Evolutionary conservation across 257 asterid genomes (phyloP), one percentile per base, ranked within the genome.

Genomic region (Fraxinus anomala): DNA sequence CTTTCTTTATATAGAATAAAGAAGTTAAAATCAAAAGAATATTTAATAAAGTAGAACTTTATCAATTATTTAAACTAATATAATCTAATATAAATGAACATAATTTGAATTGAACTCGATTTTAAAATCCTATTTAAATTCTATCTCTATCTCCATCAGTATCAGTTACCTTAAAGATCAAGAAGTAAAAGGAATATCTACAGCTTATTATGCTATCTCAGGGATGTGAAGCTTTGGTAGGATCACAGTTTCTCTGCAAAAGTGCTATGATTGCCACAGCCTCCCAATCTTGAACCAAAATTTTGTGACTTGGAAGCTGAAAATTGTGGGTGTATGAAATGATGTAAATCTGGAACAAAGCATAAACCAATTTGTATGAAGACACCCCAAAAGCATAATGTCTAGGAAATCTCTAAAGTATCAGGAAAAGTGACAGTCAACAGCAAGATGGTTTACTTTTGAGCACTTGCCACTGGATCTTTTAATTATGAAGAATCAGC

Each of bases 301-400:
- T 73, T 68, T 44, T 33, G 75, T 59, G 77, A 82, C 70, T 36
- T 39, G 68, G 77, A 77, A 71, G 78, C 40, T 68, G 31, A 80
- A 76, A 73, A 40, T 10, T 33, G 24, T 59, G 68, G 31, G 56
- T 37, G 39, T 67, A 54, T 67, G 73, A 81, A 85, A 73, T 19
- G 10, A 74, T 70, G 30, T 24, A 79, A 73, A 54, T 37, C 69
- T 77, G 72, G 49, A 70, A 76, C 51, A 73, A 66, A 70, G 66
- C 79, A 42, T 40, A 42, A 87, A 94, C 98, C 98, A 79, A 94
- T 92, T 21, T 97, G 96, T 82, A 94, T 94, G 80, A 92, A 94
- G 24, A 97, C 98, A 75, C 98, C 98, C 78, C 97, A 91, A 73
- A 94, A 33, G 97, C 98, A 94, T 94, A 96, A 92, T 23, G 76